Conservation (phyloP, 345 rosid genomes). For the Syzygium aqueum region DNA sequence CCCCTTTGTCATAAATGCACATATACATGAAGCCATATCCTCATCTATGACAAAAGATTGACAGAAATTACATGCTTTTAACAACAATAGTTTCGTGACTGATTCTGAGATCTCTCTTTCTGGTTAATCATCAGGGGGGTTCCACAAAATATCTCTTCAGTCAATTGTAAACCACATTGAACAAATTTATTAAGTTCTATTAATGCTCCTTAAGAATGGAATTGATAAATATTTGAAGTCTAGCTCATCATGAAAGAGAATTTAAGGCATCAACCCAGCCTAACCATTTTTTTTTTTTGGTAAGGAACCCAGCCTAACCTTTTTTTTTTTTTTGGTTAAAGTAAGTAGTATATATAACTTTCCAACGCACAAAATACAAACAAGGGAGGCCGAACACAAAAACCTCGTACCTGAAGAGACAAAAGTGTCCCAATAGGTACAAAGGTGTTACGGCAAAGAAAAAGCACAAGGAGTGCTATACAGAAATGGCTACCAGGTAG, state of each 20-base stretch:
- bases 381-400: too few relatives aligned
- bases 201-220: neutral
- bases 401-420: too few relatives aligned
- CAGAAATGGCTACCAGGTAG: too few relatives aligned
- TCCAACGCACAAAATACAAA: too few relatives aligned
- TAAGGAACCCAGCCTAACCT: too few relatives aligned
- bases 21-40: neutral
- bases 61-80: neutral
- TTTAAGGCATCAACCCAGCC: neutral
- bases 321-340: too few relatives aligned
- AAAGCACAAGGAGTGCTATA: too few relatives aligned
- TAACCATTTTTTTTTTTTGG: too few relatives aligned
- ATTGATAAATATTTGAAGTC: neutral
- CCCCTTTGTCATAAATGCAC: neutral
- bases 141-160: neutral
- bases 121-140: neutral
- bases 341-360: too few relatives aligned
- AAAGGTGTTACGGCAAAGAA: too few relatives aligned
- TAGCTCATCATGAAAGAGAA: neutral
- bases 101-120: neutral
- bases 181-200: neutral
- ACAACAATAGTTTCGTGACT: neutral
- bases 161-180: neutral
- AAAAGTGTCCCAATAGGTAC: too few relatives aligned
- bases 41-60: neutral